Conservation (phyloP, 305 asterid genomes). For the Solanum hybrid region DNA sequence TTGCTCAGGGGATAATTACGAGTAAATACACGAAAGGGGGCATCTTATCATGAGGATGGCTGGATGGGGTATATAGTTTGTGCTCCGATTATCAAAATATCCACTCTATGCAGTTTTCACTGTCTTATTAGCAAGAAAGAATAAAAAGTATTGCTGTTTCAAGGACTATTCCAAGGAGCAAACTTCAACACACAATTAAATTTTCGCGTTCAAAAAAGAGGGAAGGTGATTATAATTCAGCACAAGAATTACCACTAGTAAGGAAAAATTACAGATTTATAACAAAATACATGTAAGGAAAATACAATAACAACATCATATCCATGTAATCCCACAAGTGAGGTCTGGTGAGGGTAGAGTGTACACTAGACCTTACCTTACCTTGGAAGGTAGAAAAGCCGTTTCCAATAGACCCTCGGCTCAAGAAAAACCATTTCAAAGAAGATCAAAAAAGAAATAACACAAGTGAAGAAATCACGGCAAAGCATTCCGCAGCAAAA, state of each 20-base stretch:
- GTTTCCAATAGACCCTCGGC: not conserved
- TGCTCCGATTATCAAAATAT: not conserved
- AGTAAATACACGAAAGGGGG: not conserved
- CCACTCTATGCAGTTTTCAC: not conserved
- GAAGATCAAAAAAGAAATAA: too few relatives aligned
- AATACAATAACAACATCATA: too few relatives aligned
- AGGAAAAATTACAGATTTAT: not conserved
- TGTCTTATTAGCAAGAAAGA: not conserved
- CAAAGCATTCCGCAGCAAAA: not conserved
- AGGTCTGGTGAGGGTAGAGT: not conserved
- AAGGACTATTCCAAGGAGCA: not conserved
- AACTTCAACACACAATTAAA: not conserved
- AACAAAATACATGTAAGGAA: not conserved
- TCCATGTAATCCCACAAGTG: not conserved
- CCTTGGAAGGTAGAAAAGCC: not conserved
- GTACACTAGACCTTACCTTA: too few relatives aligned
- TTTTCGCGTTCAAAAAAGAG: accelerated
- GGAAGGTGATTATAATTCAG: not conserved
- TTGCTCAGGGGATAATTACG: not conserved
- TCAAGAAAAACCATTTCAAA: not conserved
- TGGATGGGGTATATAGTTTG: not conserved
- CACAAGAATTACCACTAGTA: not conserved
- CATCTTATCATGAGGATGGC: not conserved
- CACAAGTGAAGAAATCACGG: not conserved
- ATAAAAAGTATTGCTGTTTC: not conserved